Evolutionary conservation across 2,329 filamentous ascomycete genomes (phyloP).

Genomic region (Talaromyces sp.): DNA sequence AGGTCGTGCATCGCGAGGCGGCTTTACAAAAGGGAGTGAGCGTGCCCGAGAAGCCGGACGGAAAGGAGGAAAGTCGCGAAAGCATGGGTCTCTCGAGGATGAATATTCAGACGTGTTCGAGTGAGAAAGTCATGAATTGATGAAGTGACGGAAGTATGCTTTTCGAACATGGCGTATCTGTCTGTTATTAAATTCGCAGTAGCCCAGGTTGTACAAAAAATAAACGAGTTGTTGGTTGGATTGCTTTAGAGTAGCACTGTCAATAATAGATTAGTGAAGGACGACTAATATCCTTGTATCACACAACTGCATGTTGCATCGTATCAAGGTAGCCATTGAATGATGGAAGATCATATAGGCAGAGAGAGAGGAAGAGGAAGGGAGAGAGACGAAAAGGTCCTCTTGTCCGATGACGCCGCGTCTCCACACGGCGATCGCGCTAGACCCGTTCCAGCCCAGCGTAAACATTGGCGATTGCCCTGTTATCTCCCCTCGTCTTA

Average conservation of each 20-base stretch:
- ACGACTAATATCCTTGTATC: not conserved
- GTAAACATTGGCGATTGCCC: conserved; percentile 7
- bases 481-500: conserved; percentile 2
- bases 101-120: conserved; percentile 6
- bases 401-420: not conserved
- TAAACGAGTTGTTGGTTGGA: not conserved
- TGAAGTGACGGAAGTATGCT: not conserved
- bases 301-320: not conserved
- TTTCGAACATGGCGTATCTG: not conserved
- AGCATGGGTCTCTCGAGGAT: not conserved
- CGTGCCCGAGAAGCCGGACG: conserved; percentile 6
- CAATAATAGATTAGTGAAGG: not conserved
- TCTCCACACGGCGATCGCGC: not conserved
- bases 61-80: conserved; percentile 9
- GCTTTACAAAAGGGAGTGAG: conserved; percentile 7
- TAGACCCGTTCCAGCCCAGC: conserved; percentile 6
- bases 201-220: not conserved
- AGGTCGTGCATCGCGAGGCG: conserved; percentile 8
- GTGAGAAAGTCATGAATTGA: not conserved
- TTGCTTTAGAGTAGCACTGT: not conserved
- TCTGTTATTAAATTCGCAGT: not conserved
- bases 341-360: not conserved
- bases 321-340: not conserved
- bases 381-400: not conserved
- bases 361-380: not conserved